phyloP scores from a whole-genome alignment of 2,329 filamentous ascomycete species.

The Amauroascus verrucosus region DNA sequence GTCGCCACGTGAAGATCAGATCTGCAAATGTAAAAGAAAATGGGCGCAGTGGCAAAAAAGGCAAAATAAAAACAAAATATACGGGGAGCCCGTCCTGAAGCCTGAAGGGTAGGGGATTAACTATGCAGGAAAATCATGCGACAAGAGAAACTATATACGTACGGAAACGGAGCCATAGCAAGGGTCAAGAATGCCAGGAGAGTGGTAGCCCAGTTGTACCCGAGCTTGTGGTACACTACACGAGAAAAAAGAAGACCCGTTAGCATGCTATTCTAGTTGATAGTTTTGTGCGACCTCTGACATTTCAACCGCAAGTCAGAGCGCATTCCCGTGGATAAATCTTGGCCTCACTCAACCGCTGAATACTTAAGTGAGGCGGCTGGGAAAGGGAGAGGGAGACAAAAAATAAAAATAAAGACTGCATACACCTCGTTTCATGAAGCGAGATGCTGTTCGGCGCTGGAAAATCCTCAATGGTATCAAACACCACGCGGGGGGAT shows the following conservation, averaged over 20 bases:
- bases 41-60: no score
- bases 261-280: conserved; percentile 2
- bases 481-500: neutral
- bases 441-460: neutral
- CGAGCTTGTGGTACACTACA: conserved; percentile 38
- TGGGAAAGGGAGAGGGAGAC: neutral
- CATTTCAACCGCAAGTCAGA: neutral
- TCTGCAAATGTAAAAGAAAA: no score
- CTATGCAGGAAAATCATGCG: neutral
- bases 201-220: conserved; percentile 39
- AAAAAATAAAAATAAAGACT: neutral
- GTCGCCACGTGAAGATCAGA: neutral
- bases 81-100: no score
- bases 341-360: neutral
- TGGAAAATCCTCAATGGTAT: neutral
- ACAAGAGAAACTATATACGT: conserved; percentile 22
- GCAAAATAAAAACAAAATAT: no score
- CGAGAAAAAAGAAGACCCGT: neutral
- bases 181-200: conserved; percentile 37
- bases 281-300: neutral
- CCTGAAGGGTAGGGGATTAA: neutral
- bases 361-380: neutral
- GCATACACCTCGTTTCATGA: conserved; percentile 6
- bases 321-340: conserved; percentile 3
- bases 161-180: conserved; percentile 39